Conservation (phyloP, 345 rosid genomes). For the Kandelia obovata region DNA sequence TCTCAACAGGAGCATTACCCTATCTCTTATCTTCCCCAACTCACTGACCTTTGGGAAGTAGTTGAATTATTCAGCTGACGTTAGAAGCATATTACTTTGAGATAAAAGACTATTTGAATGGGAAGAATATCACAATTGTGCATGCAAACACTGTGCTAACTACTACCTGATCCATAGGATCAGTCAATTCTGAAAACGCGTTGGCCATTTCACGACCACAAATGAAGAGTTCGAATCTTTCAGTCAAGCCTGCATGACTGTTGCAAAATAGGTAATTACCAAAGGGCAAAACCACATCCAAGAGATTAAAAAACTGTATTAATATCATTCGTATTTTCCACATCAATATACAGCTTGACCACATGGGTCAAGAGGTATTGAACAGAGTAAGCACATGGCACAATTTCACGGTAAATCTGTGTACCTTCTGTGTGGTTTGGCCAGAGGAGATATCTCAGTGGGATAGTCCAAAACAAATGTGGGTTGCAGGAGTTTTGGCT, state of each 20-base stretch:
- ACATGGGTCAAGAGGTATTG: no score
- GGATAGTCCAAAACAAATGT: constrained; percentile 97
- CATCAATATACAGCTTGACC: neutral
- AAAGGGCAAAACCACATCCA: neutral
- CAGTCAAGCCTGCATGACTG: constrained; percentile 72
- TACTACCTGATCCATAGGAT: constrained; percentile 89
- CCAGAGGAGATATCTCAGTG: constrained; percentile 88
- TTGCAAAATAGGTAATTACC: constrained; percentile 7
- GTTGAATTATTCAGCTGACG: neutral
- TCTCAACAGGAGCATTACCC: neutral
- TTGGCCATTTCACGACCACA: constrained; percentile 97
- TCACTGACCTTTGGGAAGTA: no score
- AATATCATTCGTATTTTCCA: neutral
- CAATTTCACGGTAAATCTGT: constrained; percentile 6
- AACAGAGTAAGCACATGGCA: neutral
- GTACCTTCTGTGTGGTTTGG: constrained; percentile 88
- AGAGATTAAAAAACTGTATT: neutral
- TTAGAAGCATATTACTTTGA: neutral
- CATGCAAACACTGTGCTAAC: neutral
- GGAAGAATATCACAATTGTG: neutral
- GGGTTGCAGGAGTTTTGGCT: constrained; percentile 89
- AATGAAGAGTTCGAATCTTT: constrained; percentile 93
- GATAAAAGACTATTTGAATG: neutral
- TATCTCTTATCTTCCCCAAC: no score
- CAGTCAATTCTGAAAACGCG: constrained; percentile 92